A percentile compares a stretch with the other conserved stretches of the same genome.
Conservation (phyloP, 192 early-diverging fungal genomes). For the Coemansia sp. region DNA sequence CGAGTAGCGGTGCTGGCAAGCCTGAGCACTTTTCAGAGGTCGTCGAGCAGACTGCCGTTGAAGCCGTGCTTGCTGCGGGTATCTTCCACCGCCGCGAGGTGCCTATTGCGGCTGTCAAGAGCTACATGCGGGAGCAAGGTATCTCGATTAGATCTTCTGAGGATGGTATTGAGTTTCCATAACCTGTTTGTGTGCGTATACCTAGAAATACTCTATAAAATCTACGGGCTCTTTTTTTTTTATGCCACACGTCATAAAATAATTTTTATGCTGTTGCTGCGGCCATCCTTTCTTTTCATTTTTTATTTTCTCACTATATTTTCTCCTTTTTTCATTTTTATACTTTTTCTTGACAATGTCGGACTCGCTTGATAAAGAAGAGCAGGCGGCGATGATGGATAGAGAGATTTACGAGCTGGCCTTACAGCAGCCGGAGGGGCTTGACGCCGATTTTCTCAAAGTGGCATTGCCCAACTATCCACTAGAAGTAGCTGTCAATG, state of each 20-base stretch:
- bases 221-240: background rate
- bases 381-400: conserved; percentile 18
- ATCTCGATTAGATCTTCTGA: conserved; percentile 57
- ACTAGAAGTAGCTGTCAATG: conserved; percentile 41
- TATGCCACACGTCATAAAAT: background rate
- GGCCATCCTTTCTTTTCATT: background rate
- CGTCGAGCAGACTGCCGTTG: conserved; percentile 83
- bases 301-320: background rate
- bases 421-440: conserved; percentile 18
- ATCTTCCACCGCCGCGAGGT: conserved; percentile 98
- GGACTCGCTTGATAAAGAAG: background rate
- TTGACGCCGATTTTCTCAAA: conserved; percentile 24
- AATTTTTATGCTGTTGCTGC: background rate
- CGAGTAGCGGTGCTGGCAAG: conserved; percentile 90
- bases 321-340: background rate
- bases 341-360: background rate
- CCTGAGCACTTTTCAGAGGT: conserved; percentile 88
- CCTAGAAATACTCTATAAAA: background rate
- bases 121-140: conserved; percentile 59
- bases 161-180: background rate
- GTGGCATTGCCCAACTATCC: conserved; percentile 14
- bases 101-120: conserved; percentile 86
- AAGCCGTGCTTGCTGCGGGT: conserved; percentile 96
- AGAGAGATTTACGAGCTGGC: conserved; percentile 23
- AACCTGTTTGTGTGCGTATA: background rate